A percentile compares a stretch with the other conserved stretches of the same genome.
Conservation (phyloP, 2,329 filamentous ascomycete species). For the Mollisiaceae sp. region DNA sequence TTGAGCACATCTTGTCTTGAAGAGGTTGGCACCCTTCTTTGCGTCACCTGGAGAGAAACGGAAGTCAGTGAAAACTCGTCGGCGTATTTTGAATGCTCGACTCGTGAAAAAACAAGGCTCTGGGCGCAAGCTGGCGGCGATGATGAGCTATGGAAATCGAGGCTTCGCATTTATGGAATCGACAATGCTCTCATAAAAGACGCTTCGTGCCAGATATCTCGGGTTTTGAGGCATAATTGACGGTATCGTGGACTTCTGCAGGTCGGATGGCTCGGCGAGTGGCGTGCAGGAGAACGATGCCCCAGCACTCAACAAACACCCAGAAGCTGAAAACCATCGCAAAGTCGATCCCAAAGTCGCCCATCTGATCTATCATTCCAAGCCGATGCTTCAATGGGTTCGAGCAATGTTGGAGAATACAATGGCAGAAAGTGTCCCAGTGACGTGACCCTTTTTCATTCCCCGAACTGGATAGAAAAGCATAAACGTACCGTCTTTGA, state of each 20-base stretch:
- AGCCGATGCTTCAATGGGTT: conserved; percentile 8
- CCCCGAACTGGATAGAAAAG: conserved; percentile 11
- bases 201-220: conserved; percentile 11
- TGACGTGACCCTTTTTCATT: conserved; percentile 31
- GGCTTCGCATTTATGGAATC: neutral
- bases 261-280: conserved; percentile 13
- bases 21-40: conserved; percentile 97
- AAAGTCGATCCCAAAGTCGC: conserved; percentile 6
- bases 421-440: conserved; percentile 28
- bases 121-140: conserved; percentile 29
- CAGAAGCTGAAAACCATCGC: conserved; percentile 6
- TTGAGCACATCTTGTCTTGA: conserved; percentile 98
- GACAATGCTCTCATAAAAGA: neutral
- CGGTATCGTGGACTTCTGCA: conserved; percentile 17
- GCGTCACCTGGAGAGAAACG: conserved; percentile 70
- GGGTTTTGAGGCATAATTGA: conserved; percentile 10
- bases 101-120: conserved; percentile 8
- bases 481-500: conserved; percentile 46
- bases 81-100: neutral
- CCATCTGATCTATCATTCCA: neutral
- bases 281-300: conserved; percentile 20
- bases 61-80: conserved; percentile 40
- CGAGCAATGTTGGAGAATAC: conserved; percentile 10
- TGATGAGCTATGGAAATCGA: neutral
- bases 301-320: conserved; percentile 19